Percentiles rank a stretch among this genome's conserved stretches.
These are phyloP conservation scores for Picea glauca DNA, from an alignment of 75 land plant species.

Conservation along the genomic window DNA sequence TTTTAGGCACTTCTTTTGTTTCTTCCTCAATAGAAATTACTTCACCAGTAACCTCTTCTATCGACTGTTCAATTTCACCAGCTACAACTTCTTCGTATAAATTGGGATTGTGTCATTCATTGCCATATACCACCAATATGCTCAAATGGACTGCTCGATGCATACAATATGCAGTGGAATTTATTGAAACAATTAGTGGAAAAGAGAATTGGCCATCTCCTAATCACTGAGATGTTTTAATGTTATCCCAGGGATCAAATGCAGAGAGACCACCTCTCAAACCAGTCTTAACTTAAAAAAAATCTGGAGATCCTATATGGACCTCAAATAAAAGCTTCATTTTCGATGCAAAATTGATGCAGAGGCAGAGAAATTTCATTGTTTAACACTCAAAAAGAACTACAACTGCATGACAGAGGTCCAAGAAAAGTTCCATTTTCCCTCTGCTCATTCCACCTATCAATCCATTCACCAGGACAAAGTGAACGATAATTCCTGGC, in stretches of 20 bases:
- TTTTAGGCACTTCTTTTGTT: neutral
- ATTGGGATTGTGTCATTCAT: neutral
- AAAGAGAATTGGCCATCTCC: neutral
- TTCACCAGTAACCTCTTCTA: constrained; percentile 2
- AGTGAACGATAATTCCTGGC: constrained; percentile 73
- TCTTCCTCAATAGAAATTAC: constrained; percentile 1
- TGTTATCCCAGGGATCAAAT: neutral
- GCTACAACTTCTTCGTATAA: neutral
- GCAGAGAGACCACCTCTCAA: neutral
- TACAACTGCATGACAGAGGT: constrained; percentile 27
- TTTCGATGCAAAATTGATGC: neutral
- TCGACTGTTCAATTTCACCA: neutral
- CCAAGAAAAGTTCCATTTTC: constrained; percentile 67
- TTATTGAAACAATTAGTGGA: neutral
- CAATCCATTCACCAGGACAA: constrained; percentile 88
- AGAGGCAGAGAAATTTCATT: neutral
- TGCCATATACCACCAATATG: neutral
- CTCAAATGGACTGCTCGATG: neutral
- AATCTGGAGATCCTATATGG: neutral
- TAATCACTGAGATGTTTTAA: neutral
- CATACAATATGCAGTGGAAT: neutral
- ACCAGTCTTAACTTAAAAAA: neutral
- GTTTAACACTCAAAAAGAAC: neutral
- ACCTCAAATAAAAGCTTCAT: constrained; percentile 1
- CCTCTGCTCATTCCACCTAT: constrained; percentile 72